These are phyloP conservation scores for Stachybotrys chartarum DNA, from an alignment of 2,329 filamentous ascomycete species.

Conservation along the genomic window DNA sequence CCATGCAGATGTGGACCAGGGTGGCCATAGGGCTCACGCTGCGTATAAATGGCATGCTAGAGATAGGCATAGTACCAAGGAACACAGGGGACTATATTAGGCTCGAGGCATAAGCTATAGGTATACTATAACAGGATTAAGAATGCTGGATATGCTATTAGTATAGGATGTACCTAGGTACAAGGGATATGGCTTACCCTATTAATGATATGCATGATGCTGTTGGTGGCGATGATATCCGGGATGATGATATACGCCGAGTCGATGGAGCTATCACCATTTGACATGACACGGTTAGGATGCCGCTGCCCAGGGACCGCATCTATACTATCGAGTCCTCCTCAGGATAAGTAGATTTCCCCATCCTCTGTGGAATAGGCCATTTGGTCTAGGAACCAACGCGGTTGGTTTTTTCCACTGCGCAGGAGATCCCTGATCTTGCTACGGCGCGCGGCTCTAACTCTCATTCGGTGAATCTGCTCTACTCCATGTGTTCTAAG, in stretches of 20 bases:
- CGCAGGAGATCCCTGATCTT: too few relatives aligned
- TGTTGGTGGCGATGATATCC: conserved; percentile 45
- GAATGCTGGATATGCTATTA: conserved; percentile 40
- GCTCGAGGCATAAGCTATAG: conserved; percentile 23
- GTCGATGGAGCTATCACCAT: conserved; percentile 26
- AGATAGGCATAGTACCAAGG: conserved; percentile 40
- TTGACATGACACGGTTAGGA: conserved; percentile 16
- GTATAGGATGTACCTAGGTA: conserved; percentile 3
- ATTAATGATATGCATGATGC: conserved; percentile 52
- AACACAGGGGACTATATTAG: conserved; percentile 42
- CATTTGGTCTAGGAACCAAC: too few relatives aligned
- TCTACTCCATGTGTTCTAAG: too few relatives aligned
- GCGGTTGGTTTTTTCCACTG: too few relatives aligned
- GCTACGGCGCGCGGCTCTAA: too few relatives aligned
- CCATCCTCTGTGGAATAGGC: too few relatives aligned
- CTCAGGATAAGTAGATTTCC: too few relatives aligned
- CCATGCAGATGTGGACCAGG: background rate
- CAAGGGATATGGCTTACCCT: conserved; percentile 29
- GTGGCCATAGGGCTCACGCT: conserved; percentile 26
- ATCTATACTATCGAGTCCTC: too few relatives aligned
- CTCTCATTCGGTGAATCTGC: too few relatives aligned
- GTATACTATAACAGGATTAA: conserved; percentile 30
- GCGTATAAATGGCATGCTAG: conserved; percentile 46
- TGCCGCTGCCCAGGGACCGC: background rate
- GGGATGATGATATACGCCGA: conserved; percentile 37